These are phyloP conservation scores for Phialemoniopsis sp. DNA, from an alignment of 2,329 filamentous ascomycete genomes.

Conservation along the genomic window DNA sequence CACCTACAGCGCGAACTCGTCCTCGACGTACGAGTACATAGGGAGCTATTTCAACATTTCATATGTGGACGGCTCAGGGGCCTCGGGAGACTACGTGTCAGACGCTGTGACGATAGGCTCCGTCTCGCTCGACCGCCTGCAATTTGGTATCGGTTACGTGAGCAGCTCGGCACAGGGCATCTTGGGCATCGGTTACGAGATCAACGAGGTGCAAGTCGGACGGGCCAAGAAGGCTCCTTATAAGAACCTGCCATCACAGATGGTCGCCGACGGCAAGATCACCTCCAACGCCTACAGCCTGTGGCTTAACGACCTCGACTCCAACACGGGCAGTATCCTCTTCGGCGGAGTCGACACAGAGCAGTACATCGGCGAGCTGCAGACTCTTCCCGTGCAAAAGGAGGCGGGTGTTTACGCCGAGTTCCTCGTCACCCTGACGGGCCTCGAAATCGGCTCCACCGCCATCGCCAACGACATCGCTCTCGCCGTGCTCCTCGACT, in stretches of 20 bases:
- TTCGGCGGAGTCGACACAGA: constrained; percentile 72
- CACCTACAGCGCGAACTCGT: constrained; percentile 65
- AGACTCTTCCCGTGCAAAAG: constrained; percentile 63
- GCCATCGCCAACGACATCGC: constrained; percentile 39
- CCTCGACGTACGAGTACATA: constrained; percentile 72
- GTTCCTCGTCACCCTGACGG: constrained; percentile 67
- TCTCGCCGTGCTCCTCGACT: constrained; percentile 65
- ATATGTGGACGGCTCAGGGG: constrained; percentile 78
- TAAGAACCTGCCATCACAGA: constrained; percentile 63
- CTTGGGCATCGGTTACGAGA: constrained; percentile 76
- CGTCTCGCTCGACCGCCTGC: constrained; percentile 45
- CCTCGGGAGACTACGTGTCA: constrained; percentile 73
- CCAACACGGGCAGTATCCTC: constrained; percentile 62
- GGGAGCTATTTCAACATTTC: constrained; percentile 80
- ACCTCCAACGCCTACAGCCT: constrained; percentile 67
- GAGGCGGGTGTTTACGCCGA: constrained; percentile 48
- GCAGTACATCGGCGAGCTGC: constrained; percentile 58
- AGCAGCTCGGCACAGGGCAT: constrained; percentile 66
- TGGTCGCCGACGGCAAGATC: constrained; percentile 59
- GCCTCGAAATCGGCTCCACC: constrained; percentile 38
- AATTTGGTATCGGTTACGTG: constrained; percentile 70
- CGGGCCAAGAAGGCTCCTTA: constrained; percentile 52
- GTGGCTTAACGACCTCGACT: constrained; percentile 69
- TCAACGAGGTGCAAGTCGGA: constrained; percentile 72
- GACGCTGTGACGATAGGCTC: constrained; percentile 64